phyloP scores from a whole-genome alignment of 2,329 filamentous ascomycete genomes.

The Exserohilum turcica region DNA sequence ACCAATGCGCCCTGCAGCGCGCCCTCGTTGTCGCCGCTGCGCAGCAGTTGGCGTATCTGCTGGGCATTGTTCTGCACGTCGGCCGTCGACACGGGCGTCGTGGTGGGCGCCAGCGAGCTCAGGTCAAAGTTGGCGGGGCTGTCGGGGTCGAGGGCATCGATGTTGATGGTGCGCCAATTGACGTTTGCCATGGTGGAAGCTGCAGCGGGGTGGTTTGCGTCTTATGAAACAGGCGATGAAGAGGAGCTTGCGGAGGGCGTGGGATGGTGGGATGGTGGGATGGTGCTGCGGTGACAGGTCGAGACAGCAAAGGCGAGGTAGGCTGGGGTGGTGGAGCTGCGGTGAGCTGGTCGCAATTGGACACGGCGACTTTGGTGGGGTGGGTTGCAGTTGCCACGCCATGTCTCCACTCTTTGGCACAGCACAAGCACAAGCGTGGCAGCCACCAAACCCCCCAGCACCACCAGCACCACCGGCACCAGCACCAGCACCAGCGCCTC shows the following conservation, averaged over 20 bases:
- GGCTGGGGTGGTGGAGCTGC: conserved; percentile 23
- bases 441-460: conserved; percentile 25
- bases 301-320: conserved; percentile 11
- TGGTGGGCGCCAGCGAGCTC: conserved; percentile 77
- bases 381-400: conserved; percentile 32
- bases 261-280: background rate
- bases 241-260: conserved; percentile 1
- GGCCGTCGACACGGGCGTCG: conserved; percentile 73
- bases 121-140: conserved; percentile 91
- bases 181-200: conserved; percentile 52
- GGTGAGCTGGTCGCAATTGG: conserved; percentile 25
- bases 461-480: too few relatives aligned
- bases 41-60: conserved; percentile 85
- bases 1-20: conserved; percentile 84
- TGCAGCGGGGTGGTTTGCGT: background rate
- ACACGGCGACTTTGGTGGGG: conserved; percentile 25
- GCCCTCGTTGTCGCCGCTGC: conserved; percentile 85
- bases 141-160: conserved; percentile 89
- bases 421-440: conserved; percentile 31
- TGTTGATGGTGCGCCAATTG: conserved; percentile 88
- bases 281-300: conserved; percentile 9
- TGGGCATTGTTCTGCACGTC: conserved; percentile 78
- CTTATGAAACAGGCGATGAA: background rate
- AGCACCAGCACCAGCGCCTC: background rate
- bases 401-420: conserved; percentile 37